Evolutionary conservation across 1,284 basidiomycete genomes (phyloP), one percentile per base, ranked within the genome.

Genomic region (Ceratobasidium sp.): DNA sequence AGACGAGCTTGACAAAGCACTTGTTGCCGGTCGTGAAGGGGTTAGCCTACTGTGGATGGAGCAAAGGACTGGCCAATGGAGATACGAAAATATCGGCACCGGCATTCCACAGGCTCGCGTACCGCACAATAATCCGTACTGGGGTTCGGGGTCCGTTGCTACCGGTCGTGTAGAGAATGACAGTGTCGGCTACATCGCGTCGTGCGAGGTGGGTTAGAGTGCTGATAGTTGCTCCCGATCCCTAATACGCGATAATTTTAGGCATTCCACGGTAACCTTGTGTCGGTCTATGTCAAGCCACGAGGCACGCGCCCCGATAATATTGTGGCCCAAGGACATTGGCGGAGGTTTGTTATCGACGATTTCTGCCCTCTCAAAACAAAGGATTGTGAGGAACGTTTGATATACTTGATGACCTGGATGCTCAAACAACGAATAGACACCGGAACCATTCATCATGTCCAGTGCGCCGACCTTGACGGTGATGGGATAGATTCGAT

Each of bases 231-330:
- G 15, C 8, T 17, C 11, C 11, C 46, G 11, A 6, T 51, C 22
- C 67, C 52, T 74, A 13, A 56, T 15, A 64, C 34, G 44, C 8
- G 44, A 15, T 22, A 11, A 4, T 13, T 11, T 4, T 8, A 84
- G 82, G 81, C 77, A 17, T 82, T 84, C 76, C 82, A 83, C 69
- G 83, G 83, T 17, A 82, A 83, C 76, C 17, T 65, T n/a, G 62
- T 65, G 11, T 65, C 62, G 44, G 44, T 65, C 19, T 65, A 65
- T 46, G 62, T 65, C 62, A 65, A 65, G 40, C 62, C 62, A 5
- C 62, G 32, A 5, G 62, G 62, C 22, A 65, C 62, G 8, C 62
- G 62, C 17, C 62, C 62, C 15, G 62, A 65, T 40, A 44, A 65
- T 34, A 65, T 65, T 25, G 62, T 65, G 13, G 32, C 76, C 73